Evolutionary conservation across 2,329 filamentous ascomycete species (phyloP), one percentile per base, ranked within the genome.

Genomic region (Pseudopyrenochaeta lycopersici): DNA sequence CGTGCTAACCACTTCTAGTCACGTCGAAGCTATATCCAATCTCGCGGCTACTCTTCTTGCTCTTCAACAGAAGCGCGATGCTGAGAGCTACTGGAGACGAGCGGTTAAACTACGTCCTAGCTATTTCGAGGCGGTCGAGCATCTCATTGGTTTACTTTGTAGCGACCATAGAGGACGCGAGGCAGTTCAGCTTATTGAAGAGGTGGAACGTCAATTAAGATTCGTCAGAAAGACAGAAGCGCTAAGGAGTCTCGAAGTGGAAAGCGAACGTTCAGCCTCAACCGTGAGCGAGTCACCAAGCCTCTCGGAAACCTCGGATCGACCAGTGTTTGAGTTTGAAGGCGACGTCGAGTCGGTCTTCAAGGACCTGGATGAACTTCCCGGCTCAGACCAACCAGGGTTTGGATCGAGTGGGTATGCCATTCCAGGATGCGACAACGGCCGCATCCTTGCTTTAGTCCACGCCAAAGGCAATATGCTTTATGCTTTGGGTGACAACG

Each of bases 391-490:
- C 39, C 78, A 81, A 59, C 79, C 79, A 36, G 81, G 89, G 0
- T 92, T 90, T 70, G 90, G 88, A 1, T 89, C 88, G 3, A 95
- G 91, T 73, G 93, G 92, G 14, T 98, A 96, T 74, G 85, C 87
- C 12, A 88, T 99, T 38, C 85, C 92, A 4, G 92, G 89, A 1
- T 87, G 85, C 38, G 95, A 99, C 63, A 98, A 97, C 71, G 95
- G 94, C 7, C 87, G 95, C 54, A 92, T 99, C 68, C 84, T 99
- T 39, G 90, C 92, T n/a, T 83, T 99, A 14, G 88, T 98, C 35
- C 95, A 99, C 76, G 93, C 94, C 17, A 99, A 98, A 76, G 95
- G 94, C n/a, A 98, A 98, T 59, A 96, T 98, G 89, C 82, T 98
- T 1, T 99, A 99, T 76, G 88, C 91, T 21, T 79, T 96, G 27